Conservation (phyloP, 768 basidiomycete species). For the Pisolithus sp. region DNA sequence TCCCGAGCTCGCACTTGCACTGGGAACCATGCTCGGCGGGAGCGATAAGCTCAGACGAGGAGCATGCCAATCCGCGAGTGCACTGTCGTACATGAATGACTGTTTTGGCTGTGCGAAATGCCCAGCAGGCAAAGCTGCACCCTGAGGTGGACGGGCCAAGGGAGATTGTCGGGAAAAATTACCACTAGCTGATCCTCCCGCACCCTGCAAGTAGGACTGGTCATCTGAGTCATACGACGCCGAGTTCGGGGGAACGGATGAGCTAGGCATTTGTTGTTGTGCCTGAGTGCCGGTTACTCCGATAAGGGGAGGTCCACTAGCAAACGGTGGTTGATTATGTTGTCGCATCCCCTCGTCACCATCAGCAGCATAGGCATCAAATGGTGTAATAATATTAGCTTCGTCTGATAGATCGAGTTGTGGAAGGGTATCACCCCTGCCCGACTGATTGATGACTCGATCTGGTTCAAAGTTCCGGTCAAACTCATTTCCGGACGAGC, state of each 20-base stretch:
- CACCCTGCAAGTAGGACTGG: slow-evolving; percentile 7
- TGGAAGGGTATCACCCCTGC: slow-evolving; percentile 21
- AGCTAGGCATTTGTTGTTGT: not conserved
- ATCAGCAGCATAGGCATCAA: not conserved
- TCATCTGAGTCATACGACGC: slow-evolving; percentile 3
- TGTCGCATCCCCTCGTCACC: slow-evolving; percentile 17
- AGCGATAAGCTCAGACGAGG: slow-evolving; percentile 14
- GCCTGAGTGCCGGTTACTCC: not conserved
- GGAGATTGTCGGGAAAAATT: slow-evolving; percentile 1
- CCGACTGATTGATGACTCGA: slow-evolving; percentile 27
- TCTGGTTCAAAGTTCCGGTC: slow-evolving; percentile 48
- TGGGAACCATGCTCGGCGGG: slow-evolving; percentile 13
- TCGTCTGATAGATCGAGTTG: slow-evolving; percentile 23
- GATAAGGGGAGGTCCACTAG: slow-evolving; percentile 1
- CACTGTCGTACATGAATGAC: slow-evolving; percentile 6
- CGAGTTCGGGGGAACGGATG: not conserved
- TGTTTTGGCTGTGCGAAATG: slow-evolving; percentile 1
- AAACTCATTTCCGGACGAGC: slow-evolving; percentile 31
- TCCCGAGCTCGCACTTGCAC: too few relatives aligned
- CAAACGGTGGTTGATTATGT: slow-evolving; percentile 8
- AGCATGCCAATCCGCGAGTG: slow-evolving; percentile 14
- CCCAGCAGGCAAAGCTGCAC: not conserved
- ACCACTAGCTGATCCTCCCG: not conserved
- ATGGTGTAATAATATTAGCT: slow-evolving; percentile 22
- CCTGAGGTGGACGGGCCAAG: not conserved